These are phyloP conservation scores for Mycena vulgaris DNA, from an alignment of 768 basidiomycete species.

Conservation along the genomic window DNA sequence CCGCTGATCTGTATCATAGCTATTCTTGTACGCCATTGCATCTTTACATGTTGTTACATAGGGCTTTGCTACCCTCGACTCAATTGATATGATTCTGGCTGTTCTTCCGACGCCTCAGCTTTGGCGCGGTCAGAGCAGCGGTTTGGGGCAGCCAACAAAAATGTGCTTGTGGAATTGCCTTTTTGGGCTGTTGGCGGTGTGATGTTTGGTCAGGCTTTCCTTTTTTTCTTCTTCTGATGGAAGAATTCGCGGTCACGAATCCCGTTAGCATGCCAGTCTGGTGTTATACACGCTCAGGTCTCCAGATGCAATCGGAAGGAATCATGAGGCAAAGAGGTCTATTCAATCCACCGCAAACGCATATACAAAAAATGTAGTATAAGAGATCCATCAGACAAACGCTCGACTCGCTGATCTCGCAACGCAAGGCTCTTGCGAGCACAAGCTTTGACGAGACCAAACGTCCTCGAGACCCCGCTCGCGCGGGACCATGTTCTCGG, in stretches of 20 bases:
- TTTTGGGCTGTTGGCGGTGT: neutral
- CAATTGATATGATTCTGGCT: too few relatives aligned
- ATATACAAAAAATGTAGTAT: neutral
- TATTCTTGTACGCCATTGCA: neutral
- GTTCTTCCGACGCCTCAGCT: too few relatives aligned
- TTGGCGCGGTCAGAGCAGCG: too few relatives aligned
- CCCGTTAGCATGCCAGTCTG: too few relatives aligned
- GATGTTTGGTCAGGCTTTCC: neutral
- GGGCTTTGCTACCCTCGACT: too few relatives aligned
- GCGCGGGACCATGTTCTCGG: constrained; percentile 67
- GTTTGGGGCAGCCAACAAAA: too few relatives aligned
- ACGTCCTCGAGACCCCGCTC: constrained; percentile 67
- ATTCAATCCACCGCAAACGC: too few relatives aligned
- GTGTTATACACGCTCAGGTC: too few relatives aligned
- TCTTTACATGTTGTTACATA: neutral
- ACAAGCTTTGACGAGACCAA: constrained; percentile 50
- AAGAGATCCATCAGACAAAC: constrained; percentile 71
- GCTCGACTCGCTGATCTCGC: constrained; percentile 61
- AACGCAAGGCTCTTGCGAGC: constrained; percentile 45
- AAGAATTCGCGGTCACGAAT: too few relatives aligned
- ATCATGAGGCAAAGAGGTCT: too few relatives aligned
- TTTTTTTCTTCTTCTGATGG: neutral
- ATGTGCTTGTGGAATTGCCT: too few relatives aligned
- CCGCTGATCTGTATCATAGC: constrained; percentile 25
- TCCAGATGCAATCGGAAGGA: too few relatives aligned